These are phyloP conservation scores for Tetragonia tetragonoides DNA, from an alignment of 148 eudicot genomes.

Conservation along the genomic window DNA sequence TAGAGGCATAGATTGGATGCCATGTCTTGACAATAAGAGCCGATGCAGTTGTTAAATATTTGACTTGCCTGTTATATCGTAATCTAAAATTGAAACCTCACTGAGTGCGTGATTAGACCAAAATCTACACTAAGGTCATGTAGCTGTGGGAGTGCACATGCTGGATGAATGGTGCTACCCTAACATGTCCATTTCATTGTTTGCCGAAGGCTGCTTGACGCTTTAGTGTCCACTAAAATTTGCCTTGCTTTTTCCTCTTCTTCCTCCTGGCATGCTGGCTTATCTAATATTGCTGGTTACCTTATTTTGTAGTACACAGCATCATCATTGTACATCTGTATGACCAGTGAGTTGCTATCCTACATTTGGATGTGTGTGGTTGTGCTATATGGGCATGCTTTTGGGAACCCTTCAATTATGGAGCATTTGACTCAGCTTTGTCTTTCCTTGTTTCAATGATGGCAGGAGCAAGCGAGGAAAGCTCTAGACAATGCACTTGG, in stretches of 20 bases:
- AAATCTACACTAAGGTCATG: no score
- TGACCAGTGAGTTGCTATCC: background rate
- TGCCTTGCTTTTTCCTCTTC: background rate
- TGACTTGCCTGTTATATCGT: background rate
- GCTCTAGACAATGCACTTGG: conserved; percentile 92
- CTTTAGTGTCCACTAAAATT: background rate
- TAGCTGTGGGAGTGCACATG: background rate
- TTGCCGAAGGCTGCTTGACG: background rate
- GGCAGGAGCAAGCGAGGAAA: conserved; percentile 81
- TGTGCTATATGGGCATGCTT: background rate
- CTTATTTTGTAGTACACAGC: background rate
- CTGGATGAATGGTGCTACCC: background rate
- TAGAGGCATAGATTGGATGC: background rate
- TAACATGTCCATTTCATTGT: background rate
- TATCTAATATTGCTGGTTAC: background rate
- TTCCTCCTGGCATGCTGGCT: background rate
- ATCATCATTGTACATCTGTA: background rate
- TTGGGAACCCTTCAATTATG: background rate
- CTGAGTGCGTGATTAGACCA: no score
- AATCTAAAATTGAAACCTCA: background rate
- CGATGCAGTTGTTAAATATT: background rate
- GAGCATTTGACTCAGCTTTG: conserved; percentile 10
- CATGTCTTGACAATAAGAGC: background rate
- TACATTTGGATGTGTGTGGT: background rate
- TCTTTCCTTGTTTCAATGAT: no score